Evolutionary conservation across 352 stramenopile species (phyloP).

Genomic region (Elongisporangium undulatum): DNA sequence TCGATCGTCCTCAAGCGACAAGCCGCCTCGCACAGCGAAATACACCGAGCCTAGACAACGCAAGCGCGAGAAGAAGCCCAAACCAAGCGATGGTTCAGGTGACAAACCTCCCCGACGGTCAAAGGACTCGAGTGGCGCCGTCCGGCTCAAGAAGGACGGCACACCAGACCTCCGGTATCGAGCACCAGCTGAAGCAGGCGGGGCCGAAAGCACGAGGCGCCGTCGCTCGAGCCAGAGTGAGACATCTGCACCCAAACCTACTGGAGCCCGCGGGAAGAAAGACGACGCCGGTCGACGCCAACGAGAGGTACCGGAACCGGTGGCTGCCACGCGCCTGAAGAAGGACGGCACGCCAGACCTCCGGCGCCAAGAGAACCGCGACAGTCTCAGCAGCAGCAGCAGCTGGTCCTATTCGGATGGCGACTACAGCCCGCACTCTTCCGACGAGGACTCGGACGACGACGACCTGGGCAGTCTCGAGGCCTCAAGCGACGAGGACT

Average conservation of each 20-base stretch:
- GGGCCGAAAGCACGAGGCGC: background rate
- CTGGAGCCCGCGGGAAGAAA: background rate
- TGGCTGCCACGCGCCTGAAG: background rate
- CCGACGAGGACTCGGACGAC: background rate
- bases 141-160: background rate
- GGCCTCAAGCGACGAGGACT: background rate
- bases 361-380: background rate
- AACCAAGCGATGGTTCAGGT: background rate
- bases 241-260: background rate
- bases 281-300: background rate
- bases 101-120: background rate
- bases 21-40: background rate
- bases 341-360: background rate
- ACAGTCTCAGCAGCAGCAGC: background rate
- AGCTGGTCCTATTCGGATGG: background rate
- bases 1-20: background rate
- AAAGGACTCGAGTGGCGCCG: background rate
- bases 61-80: background rate
- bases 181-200: background rate
- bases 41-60: background rate
- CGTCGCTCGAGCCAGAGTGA: background rate
- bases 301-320: background rate
- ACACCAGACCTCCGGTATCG: background rate
- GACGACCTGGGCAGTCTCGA: background rate
- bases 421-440: background rate